Evolutionary conservation across 345 rosid species (phyloP).

Genomic region (Trapa incisa): DNA sequence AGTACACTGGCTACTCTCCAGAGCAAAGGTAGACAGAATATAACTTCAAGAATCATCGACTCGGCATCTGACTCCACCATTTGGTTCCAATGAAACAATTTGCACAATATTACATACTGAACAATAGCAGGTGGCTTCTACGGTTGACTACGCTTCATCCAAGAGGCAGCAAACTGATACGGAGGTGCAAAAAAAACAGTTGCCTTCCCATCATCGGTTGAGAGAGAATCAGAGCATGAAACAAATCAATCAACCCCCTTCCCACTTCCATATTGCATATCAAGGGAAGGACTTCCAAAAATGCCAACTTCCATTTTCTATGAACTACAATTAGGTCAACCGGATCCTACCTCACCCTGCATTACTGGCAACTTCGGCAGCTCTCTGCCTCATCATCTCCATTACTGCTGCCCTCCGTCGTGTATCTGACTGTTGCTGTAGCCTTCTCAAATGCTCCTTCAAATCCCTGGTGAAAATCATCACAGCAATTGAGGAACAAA

Average conservation of each 20-base stretch:
- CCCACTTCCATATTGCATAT: background rate
- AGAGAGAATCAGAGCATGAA: background rate
- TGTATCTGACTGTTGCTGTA: constrained; percentile 94
- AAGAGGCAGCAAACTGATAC: background rate
- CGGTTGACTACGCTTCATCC: background rate
- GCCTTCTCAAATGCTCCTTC: constrained; percentile 84
- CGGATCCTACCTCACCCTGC: constrained; percentile 22
- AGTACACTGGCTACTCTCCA: background rate
- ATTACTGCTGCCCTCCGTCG: constrained; percentile 98
- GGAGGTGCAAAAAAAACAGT: constrained; percentile 1
- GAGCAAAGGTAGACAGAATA: background rate
- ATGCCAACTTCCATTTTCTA: background rate
- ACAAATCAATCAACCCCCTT: background rate
- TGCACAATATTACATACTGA: background rate
- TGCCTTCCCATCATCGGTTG: constrained; percentile 1
- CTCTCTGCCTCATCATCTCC: constrained; percentile 99
- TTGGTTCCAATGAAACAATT: background rate
- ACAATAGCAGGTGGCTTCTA: background rate
- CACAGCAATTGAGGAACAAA: constrained; percentile 4
- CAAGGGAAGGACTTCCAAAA: background rate
- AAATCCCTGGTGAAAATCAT: constrained; percentile 51
- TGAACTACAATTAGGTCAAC: background rate
- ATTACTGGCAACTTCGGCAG: constrained; percentile 91
- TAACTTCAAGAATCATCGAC: background rate
- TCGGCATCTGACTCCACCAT: background rate